Conservation (phyloP, 257 asterid genomes). For the Parsonsia alboflavescens region DNA sequence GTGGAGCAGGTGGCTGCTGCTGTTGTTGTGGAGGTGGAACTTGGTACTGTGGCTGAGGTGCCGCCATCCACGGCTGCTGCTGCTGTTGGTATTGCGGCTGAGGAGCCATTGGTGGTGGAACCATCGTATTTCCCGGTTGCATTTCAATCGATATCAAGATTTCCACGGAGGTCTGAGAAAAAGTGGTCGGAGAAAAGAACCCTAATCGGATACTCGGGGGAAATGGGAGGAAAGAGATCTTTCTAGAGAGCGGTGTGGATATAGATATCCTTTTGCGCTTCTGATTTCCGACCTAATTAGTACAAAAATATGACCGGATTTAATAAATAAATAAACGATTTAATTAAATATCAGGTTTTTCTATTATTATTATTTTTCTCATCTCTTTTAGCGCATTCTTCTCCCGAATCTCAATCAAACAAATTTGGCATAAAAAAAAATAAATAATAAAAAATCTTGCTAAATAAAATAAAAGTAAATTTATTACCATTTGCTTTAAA, state of each 20-base stretch:
- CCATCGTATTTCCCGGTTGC: constrained; percentile 61
- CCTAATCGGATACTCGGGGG: not conserved
- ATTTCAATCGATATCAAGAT: constrained; percentile 15
- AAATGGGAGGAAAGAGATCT: not conserved
- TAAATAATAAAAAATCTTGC: too few species aligned
- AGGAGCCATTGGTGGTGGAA: constrained; percentile 55
- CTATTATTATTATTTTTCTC: too few species aligned
- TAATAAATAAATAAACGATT: too few species aligned
- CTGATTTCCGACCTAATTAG: not conserved
- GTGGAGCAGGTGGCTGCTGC: constrained; percentile 29
- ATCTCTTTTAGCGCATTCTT: too few species aligned
- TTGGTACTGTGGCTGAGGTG: constrained; percentile 53
- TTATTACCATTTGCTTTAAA: too few species aligned
- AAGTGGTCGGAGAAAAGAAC: not conserved
- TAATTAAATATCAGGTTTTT: too few species aligned
- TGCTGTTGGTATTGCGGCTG: constrained; percentile 50
- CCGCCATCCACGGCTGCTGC: constrained; percentile 45
- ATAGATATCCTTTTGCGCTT: not conserved
- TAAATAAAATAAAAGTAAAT: too few species aligned
- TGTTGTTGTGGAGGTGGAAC: constrained; percentile 56
- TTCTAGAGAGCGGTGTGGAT: not conserved
- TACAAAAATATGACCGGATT: too few species aligned
- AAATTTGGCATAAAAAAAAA: too few species aligned
- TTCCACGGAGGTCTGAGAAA: not conserved
- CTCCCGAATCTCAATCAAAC: too few species aligned